These are phyloP conservation scores for Exophiala oligosperma DNA, from an alignment of 2,329 filamentous ascomycete species.

Conservation along the genomic window DNA sequence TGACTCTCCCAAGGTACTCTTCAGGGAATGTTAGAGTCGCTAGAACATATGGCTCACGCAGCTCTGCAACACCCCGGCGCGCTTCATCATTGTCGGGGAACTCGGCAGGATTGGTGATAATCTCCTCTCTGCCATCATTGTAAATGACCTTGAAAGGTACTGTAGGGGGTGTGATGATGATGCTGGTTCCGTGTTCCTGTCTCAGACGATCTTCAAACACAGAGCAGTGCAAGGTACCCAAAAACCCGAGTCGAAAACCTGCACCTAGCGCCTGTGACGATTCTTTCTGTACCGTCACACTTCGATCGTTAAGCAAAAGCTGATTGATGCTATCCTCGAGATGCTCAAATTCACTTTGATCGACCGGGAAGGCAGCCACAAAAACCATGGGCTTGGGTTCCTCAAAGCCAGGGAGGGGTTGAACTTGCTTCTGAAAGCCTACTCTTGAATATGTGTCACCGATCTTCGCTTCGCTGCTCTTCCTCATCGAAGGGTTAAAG, in stretches of 20 bases:
- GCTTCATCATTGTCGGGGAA: conserved; percentile 74
- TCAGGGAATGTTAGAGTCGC: conserved; percentile 89
- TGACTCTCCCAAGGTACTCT: conserved; percentile 90
- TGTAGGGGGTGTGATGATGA: conserved; percentile 95
- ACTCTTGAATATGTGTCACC: conserved; percentile 91
- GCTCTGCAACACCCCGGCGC: conserved; percentile 57
- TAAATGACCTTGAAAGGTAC: conserved; percentile 88
- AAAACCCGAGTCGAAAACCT: conserved; percentile 89
- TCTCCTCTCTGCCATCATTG: conserved; percentile 71
- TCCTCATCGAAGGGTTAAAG: conserved; percentile 99
- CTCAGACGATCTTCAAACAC: conserved; percentile 95
- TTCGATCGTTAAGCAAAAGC: conserved; percentile 90
- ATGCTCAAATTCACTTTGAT: conserved; percentile 82
- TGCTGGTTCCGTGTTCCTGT: conserved; percentile 89
- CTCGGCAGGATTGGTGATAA: conserved; percentile 81
- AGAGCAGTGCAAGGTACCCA: conserved; percentile 97
- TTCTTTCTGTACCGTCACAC: conserved; percentile 90
- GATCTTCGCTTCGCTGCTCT: conserved; percentile 90
- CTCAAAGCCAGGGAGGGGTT: conserved; percentile 87
- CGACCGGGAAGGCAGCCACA: conserved; percentile 91
- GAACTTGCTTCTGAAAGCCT: conserved; percentile 72
- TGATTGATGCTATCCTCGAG: conserved; percentile 93
- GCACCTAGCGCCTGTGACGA: conserved; percentile 90
- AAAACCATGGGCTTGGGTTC: conserved; percentile 99
- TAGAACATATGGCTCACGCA: conserved; percentile 73